A percentile compares a stretch with the other conserved stretches of the same genome.
These are phyloP conservation scores for Cladorrhinum sp. DNA, from an alignment of 2,329 filamentous ascomycete species.

Conservation along the genomic window DNA sequence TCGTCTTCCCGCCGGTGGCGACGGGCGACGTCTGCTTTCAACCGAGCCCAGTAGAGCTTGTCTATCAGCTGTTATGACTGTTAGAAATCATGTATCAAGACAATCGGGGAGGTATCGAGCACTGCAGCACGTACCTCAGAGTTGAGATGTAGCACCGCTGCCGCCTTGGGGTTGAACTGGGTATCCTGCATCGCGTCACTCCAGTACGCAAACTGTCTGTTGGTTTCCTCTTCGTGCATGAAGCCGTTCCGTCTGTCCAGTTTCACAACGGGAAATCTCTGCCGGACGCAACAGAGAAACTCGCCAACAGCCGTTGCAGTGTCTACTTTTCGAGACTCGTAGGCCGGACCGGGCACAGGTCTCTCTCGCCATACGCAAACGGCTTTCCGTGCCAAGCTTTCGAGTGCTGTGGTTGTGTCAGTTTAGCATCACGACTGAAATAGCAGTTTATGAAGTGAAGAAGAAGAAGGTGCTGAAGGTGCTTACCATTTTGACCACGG, in stretches of 20 bases:
- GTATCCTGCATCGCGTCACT: constrained; percentile 11
- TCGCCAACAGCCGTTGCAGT: constrained; percentile 14
- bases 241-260: constrained; percentile 23
- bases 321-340: constrained; percentile 9
- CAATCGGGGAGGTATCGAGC: too few species aligned
- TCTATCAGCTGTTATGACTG: constrained; percentile 16
- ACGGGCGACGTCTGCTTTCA: constrained; percentile 19
- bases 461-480: too few species aligned
- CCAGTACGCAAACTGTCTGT: constrained; percentile 9
- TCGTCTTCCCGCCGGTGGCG: constrained; percentile 15
- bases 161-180: constrained; percentile 21
- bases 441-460: neutral
- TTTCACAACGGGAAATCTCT: constrained; percentile 21
- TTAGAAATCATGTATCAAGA: too few species aligned
- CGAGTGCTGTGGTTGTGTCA: constrained; percentile 13
- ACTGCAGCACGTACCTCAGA: constrained; percentile 12
- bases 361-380: constrained; percentile 20
- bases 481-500: constrained; percentile 16
- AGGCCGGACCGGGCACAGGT: constrained; percentile 3
- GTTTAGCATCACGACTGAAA: neutral
- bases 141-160: constrained; percentile 22
- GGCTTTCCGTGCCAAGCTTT: constrained; percentile 17
- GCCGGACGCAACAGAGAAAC: constrained; percentile 22
- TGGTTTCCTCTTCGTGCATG: constrained; percentile 14
- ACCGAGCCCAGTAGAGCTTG: constrained; percentile 23